phyloP scores from a whole-genome alignment of 116 monocot species.

The Zostera marina region DNA sequence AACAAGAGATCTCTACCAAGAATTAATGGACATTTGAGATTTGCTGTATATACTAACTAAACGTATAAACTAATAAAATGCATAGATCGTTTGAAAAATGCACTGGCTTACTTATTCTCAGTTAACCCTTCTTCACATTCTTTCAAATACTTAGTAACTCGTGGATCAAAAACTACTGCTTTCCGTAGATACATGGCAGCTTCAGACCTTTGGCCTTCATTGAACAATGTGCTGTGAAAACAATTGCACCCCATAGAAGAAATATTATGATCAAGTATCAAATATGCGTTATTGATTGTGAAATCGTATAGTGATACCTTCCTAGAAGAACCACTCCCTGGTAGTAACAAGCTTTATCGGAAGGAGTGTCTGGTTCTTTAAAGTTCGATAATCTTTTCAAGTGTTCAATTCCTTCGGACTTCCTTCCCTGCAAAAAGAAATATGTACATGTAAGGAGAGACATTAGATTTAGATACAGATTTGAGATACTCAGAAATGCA shows the following conservation, averaged over 20 bases:
- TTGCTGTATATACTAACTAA: no score
- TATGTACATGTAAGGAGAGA: background rate
- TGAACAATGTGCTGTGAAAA: slow-evolving; percentile 34
- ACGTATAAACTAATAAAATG: no score
- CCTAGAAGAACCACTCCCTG: slow-evolving; percentile 52
- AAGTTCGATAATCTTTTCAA: slow-evolving; percentile 59
- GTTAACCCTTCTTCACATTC: slow-evolving; percentile 45
- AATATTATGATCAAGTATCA: background rate
- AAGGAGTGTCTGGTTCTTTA: slow-evolving; percentile 52
- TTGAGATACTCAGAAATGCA: background rate
- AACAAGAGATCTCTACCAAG: no score
- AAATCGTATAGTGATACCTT: slow-evolving; percentile 25
- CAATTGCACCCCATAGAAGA: background rate
- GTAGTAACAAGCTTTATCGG: slow-evolving; percentile 59
- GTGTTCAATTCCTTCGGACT: slow-evolving; percentile 39
- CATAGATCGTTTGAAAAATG: no score
- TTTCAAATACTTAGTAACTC: slow-evolving; percentile 38
- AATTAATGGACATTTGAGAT: no score
- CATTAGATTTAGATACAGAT: background rate
- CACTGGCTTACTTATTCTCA: background rate
- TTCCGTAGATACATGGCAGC: slow-evolving; percentile 52
- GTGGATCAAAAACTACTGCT: slow-evolving; percentile 74
- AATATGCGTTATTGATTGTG: background rate
- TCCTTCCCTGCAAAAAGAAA: slow-evolving; percentile 36
- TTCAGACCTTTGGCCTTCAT: slow-evolving; percentile 49